Evolutionary conservation across 164 flowering plant species (phyloP), one percentile per base, ranked within the genome.

Genomic region (Macadamia tetraphylla): DNA sequence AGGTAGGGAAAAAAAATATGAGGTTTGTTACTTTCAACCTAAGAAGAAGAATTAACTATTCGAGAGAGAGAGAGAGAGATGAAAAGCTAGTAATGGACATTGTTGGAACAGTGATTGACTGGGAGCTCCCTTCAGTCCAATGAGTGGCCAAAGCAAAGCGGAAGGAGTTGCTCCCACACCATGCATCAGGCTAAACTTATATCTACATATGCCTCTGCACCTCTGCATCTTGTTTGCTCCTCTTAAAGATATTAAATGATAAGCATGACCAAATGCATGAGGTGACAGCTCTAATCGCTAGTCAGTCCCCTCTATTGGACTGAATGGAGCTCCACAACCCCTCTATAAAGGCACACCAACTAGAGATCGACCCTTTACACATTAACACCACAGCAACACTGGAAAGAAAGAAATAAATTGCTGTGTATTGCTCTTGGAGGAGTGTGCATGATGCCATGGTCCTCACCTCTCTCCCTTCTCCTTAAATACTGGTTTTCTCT

Each of bases 101-200:
- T 23, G 23, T 31, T 35, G 12, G 17, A 23, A 66, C 15, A 9
- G 63, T 52, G 69, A 69, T 29, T 3, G 10, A 56, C 0, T n/a
- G 53, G 86, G 89, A 86, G 87, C 87, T 84, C 89, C 87, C 89
- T 86, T 86, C 89, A 82, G 82, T 86, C 89, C 87, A 84, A 86
- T 78, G 72, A 75, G 83, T 42, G 83, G 76, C 77, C 81, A 51
- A 77, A 81, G 78, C 14, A 66, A 9, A 1, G 81, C 69, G 80
- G 82, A 57, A 81, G 76, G 83, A 81, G 86, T 82, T 78, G 87
- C 87, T 86, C 86, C 85, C 89, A 78, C 80, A 44, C 63, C 86
- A 83, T 83, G 84, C 86, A 82, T 6, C 64, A 66, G 81, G 80
- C 63, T 65, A 80, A 66, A 58, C 84, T 79, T 63, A 78, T 58